Conservation (phyloP, 345 rosid genomes). For the Excoecaria agallocha region DNA sequence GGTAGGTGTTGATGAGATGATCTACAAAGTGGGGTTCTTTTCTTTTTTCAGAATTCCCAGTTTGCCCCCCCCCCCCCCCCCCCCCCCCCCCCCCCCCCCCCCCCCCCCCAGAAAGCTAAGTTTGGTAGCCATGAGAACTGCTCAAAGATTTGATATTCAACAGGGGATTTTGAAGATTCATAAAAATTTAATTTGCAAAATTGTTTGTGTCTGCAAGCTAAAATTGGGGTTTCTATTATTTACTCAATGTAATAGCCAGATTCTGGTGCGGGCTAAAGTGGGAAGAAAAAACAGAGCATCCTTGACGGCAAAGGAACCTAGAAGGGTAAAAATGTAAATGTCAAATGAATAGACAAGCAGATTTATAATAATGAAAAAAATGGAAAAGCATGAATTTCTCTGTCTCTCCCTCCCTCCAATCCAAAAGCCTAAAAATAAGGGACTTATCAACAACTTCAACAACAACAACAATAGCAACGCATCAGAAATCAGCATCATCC, state of each 20-base stretch:
- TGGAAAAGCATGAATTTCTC: background rate
- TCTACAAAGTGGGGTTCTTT: too few species aligned
- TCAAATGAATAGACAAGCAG: background rate
- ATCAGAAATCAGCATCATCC: slow-evolving; percentile 34
- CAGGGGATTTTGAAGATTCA: too few species aligned
- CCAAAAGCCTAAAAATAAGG: slow-evolving; percentile 31
- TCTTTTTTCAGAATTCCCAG: too few species aligned
- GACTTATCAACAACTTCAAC: slow-evolving; percentile 22
- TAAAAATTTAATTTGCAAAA: background rate
- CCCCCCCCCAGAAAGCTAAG: too few species aligned
- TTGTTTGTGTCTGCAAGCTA: slow-evolving; percentile 13
- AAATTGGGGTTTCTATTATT: slow-evolving; percentile 11
- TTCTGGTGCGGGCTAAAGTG: slow-evolving; percentile 4
- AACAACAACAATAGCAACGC: slow-evolving; percentile 11
- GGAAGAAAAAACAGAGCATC: slow-evolving; percentile 9
- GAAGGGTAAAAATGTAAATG: slow-evolving; percentile 19
- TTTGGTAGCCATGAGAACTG: too few species aligned
- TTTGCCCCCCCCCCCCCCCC: too few species aligned
- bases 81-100: too few species aligned
- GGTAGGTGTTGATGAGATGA: too few species aligned
- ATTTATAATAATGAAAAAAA: slow-evolving; percentile 3
- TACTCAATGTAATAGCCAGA: background rate
- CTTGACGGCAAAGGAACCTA: slow-evolving; percentile 15
- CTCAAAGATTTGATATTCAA: too few species aligned
- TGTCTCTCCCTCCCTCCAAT: background rate